A percentile compares a stretch with the other conserved stretches of the same genome.
Evolutionary conservation across 371 early-diverging fungal species (phyloP).

Genomic region (Catenaria anguillulae): DNA sequence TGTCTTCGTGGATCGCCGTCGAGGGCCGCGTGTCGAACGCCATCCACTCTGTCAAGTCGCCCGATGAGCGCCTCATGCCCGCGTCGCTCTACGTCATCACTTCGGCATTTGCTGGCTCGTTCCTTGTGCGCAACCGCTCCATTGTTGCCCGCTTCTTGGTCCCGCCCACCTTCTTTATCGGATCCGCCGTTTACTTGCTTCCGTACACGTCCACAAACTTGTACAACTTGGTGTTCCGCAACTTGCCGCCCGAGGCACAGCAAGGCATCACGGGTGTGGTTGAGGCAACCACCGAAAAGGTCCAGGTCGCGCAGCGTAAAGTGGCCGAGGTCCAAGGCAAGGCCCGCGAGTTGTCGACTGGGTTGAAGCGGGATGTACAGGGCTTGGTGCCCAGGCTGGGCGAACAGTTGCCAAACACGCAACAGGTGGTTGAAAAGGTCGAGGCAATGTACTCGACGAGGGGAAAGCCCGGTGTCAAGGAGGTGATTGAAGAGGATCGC

Average conservation of each 20-base stretch:
- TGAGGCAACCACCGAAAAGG: no score
- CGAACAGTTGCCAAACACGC: neutral
- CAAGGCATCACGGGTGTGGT: no score
- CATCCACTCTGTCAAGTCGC: conserved; percentile 1
- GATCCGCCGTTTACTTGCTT: neutral
- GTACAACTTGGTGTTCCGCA: no score
- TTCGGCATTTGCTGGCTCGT: conserved; percentile 1
- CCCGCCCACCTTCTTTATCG: conserved; percentile 2
- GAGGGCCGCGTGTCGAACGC: neutral
- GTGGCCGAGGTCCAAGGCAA: no score
- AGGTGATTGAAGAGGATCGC: no score
- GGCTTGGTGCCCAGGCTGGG: neutral
- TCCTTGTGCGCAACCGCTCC: neutral
- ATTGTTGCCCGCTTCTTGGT: no score
- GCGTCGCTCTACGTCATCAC: neutral
- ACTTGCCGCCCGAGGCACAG: no score
- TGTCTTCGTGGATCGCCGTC: conserved; percentile 1
- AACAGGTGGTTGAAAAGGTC: neutral
- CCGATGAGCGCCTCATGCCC: conserved; percentile 6
- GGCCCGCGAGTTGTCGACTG: no score
- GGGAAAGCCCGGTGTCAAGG: neutral
- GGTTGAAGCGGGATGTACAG: no score
- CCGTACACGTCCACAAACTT: conserved; percentile 2
- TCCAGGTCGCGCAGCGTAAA: no score
- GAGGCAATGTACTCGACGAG: conserved; percentile 5